A percentile compares a stretch with the other conserved stretches of the same genome.
Conservation (phyloP, 768 basidiomycete genomes). For the Mycena venus region DNA sequence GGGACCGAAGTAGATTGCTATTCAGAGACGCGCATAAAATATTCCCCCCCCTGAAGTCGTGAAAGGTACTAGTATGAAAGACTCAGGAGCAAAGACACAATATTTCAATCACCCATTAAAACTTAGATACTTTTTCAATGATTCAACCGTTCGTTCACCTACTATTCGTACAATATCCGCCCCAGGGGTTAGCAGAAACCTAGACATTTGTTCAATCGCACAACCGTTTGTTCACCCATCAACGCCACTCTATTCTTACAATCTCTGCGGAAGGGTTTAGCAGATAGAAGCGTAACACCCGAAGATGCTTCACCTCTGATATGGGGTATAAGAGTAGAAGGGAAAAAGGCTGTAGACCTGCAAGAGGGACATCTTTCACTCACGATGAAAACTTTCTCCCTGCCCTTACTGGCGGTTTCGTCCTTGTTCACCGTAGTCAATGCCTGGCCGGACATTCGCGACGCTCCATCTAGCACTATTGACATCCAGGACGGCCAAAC, state of each 20-base stretch:
- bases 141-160: too few species aligned
- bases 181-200: too few species aligned
- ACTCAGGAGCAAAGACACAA: background rate
- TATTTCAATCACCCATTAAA: background rate
- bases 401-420: background rate
- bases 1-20: too few species aligned
- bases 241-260: slow-evolving; percentile 1
- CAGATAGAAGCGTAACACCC: background rate
- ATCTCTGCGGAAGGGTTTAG: background rate
- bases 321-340: background rate
- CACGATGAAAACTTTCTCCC: slow-evolving; percentile 3
- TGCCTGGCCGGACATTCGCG: slow-evolving; percentile 4
- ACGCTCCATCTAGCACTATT: background rate
- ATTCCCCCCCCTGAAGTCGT: background rate
- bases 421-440: slow-evolving; percentile 7
- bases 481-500: background rate
- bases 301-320: background rate
- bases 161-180: too few species aligned
- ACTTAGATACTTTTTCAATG: background rate
- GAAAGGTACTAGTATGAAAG: background rate
- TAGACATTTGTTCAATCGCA: too few species aligned
- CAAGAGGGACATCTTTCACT: background rate
- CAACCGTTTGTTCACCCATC: background rate
- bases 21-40: background rate
- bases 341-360: background rate